phyloP scores from a whole-genome alignment of 1,284 basidiomycete species.

The Ustilago nuda region DNA sequence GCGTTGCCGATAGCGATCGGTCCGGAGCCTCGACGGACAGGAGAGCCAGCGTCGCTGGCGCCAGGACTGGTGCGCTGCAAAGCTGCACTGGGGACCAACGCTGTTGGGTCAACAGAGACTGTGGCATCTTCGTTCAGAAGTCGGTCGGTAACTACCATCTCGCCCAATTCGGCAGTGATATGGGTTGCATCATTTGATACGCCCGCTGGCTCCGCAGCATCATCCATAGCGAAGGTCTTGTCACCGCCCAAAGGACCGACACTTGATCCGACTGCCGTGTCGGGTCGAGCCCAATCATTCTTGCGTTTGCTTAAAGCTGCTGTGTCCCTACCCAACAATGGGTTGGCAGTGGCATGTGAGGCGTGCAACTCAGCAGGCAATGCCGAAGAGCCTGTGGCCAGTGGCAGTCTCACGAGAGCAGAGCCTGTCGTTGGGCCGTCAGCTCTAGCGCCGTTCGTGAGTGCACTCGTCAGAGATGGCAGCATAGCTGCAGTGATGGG shows the following conservation, averaged over 20 bases:
- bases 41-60: conserved; percentile 31
- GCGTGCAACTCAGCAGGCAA: conserved; percentile 18
- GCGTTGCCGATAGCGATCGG: conserved; percentile 32
- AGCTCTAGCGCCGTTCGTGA: conserved; percentile 9
- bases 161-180: conserved; percentile 23
- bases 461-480: conserved; percentile 16
- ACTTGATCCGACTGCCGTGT: conserved; percentile 48
- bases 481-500: conserved; percentile 29
- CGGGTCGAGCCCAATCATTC: conserved; percentile 54
- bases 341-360: conserved; percentile 11
- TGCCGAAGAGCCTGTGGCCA: conserved; percentile 11
- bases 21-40: conserved; percentile 33
- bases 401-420: background rate
- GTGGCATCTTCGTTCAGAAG: conserved; percentile 29
- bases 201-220: conserved; percentile 6
- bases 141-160: conserved; percentile 38
- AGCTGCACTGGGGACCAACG: background rate
- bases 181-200: conserved; percentile 2
- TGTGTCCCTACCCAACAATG: conserved; percentile 20
- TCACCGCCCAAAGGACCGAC: conserved; percentile 35
- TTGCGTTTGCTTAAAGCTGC: conserved; percentile 34
- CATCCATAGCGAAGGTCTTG: conserved; percentile 28
- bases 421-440: conserved; percentile 2
- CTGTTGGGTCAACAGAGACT: background rate
- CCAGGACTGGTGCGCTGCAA: conserved; percentile 15